Conservation (phyloP, 208 protist genomes). For the Endotrypanum monterogeii region DNA sequence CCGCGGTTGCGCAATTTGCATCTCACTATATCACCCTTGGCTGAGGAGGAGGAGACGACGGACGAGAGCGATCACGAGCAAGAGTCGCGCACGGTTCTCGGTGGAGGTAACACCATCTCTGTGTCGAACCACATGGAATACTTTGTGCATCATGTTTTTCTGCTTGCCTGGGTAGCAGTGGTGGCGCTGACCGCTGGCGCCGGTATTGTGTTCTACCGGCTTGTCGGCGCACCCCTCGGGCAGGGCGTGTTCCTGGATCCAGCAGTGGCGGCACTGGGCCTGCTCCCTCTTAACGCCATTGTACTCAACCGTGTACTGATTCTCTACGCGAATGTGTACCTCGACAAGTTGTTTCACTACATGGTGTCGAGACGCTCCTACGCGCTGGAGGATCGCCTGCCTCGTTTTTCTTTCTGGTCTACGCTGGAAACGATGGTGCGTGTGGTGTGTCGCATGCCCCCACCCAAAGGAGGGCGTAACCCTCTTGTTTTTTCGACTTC, state of each 20-base stretch:
- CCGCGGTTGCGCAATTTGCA: constrained; percentile 74
- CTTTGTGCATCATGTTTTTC: constrained; percentile 76
- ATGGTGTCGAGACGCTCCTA: constrained; percentile 70
- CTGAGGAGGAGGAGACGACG: constrained; percentile 77
- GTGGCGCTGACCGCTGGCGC: constrained; percentile 51
- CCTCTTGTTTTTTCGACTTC: constrained; percentile 78
- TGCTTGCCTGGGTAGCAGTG: constrained; percentile 68
- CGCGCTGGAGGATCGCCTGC: constrained; percentile 73
- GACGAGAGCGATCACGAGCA: constrained; percentile 84
- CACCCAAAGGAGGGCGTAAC: constrained; percentile 48
- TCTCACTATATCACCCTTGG: constrained; percentile 38
- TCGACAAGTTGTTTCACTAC: constrained; percentile 82
- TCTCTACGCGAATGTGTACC: constrained; percentile 84
- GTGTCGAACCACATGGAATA: constrained; percentile 87
- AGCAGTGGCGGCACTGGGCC: constrained; percentile 73
- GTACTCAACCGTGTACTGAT: constrained; percentile 77
- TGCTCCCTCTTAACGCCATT: constrained; percentile 86
- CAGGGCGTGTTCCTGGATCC: constrained; percentile 72
- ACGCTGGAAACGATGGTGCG: constrained; percentile 62
- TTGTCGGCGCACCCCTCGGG: constrained; percentile 40
- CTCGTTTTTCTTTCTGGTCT: constrained; percentile 68
- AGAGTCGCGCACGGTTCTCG: constrained; percentile 62
- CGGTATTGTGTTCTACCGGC: constrained; percentile 49
- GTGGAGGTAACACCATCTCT: constrained; percentile 72
- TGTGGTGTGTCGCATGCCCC: constrained; percentile 47